Percentiles rank a stretch among this genome's conserved stretches.
phyloP scores from a whole-genome alignment of 371 early-diverging fungal species.

The Rhizomucor pusillus region DNA sequence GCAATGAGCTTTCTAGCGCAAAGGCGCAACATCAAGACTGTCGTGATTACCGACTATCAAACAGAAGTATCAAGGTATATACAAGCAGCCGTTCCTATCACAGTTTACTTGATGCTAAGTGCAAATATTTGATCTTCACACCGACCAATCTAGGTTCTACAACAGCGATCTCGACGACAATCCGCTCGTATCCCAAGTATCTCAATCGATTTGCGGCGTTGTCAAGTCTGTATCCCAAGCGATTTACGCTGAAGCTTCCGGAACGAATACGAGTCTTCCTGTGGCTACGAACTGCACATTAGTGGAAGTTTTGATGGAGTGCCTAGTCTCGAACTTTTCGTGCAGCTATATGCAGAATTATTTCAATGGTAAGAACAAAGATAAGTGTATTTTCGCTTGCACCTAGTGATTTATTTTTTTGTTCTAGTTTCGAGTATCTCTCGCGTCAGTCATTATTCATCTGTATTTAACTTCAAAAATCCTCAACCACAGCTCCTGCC shows the following conservation, averaged over 20 bases:
- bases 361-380: constrained; percentile 49
- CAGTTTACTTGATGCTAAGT: too few species aligned
- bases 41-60: constrained; percentile 66
- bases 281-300: constrained; percentile 49
- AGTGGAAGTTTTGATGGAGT: constrained; percentile 57
- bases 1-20: constrained; percentile 71
- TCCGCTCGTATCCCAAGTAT: constrained; percentile 20
- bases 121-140: constrained; percentile 12
- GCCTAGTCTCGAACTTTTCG: constrained; percentile 65
- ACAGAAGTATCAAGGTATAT: constrained; percentile 43
- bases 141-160: constrained; percentile 43
- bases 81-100: too few species aligned
- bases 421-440: constrained; percentile 26
- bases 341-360: constrained; percentile 60
- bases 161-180: constrained; percentile 66
- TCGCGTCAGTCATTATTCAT: constrained; percentile 40
- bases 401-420: background rate
- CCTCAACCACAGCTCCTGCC: constrained; percentile 37
- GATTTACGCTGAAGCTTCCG: constrained; percentile 49
- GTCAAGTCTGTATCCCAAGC: constrained; percentile 55
- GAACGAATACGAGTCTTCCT: constrained; percentile 34
- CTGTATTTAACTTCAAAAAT: constrained; percentile 38
- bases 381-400: background rate
- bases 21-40: constrained; percentile 56
- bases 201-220: constrained; percentile 58